Evolutionary conservation across 331 rosid genomes (phyloP).

Genomic region (Quercus tomentella): DNA sequence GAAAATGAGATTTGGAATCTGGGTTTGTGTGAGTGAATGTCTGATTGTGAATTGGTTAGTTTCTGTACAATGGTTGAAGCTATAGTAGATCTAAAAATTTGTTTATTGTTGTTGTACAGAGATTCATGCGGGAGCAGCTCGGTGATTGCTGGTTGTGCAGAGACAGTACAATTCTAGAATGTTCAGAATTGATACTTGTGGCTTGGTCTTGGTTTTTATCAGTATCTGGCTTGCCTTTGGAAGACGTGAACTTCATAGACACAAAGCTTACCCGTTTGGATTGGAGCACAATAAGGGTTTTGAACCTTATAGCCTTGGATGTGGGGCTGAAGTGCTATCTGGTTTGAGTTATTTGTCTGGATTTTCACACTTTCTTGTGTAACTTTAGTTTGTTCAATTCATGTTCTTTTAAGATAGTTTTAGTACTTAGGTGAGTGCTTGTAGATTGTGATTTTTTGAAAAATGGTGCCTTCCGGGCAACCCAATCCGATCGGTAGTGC

Average conservation of each 20-base stretch:
- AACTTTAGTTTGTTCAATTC: conserved; percentile 46
- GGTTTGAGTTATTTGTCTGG: conserved; percentile 40
- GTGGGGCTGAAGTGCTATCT: conserved; percentile 37
- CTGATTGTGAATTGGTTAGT: conserved; percentile 21
- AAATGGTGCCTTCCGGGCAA: conserved; percentile 91
- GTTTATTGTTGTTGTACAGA: conserved; percentile 40
- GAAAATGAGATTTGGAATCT: conserved; percentile 22
- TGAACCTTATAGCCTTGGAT: conserved; percentile 33
- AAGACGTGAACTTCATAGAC: conserved; percentile 43
- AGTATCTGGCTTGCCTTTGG: conserved; percentile 48
- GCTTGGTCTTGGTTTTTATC: conserved; percentile 37
- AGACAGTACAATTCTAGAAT: conserved; percentile 41
- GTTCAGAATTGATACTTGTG: conserved; percentile 49
- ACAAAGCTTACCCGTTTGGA: conserved; percentile 37
- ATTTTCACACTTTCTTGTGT: conserved; percentile 34
- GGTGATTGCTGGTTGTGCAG: conserved; percentile 40
- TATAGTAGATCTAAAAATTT: conserved; percentile 64
- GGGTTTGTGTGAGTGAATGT: conserved; percentile 8
- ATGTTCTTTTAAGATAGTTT: conserved; percentile 46
- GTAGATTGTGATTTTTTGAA: conserved; percentile 34
- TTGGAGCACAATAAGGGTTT: conserved; percentile 54
- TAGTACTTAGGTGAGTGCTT: conserved; percentile 34
- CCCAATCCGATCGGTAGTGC: conserved; percentile 80
- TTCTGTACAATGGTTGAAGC: conserved; percentile 29
- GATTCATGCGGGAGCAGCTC: conserved; percentile 41